phyloP scores from a whole-genome alignment of 768 basidiomycete genomes.

The Amanita muscaria region DNA sequence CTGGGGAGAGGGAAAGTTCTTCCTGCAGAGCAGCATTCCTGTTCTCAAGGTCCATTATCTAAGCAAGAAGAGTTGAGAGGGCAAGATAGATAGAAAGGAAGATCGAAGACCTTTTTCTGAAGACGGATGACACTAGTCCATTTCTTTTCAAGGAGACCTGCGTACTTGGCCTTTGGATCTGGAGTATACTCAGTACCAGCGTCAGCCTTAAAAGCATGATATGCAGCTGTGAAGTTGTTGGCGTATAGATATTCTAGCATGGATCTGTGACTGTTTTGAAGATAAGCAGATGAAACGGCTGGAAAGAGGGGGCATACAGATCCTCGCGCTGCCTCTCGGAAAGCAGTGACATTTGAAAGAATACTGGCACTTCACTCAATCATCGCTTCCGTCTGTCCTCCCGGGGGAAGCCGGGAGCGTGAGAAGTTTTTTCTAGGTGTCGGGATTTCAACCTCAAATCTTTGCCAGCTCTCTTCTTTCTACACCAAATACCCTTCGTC shows the following conservation, averaged over 20 bases:
- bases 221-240: conserved; percentile 56
- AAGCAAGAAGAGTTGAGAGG: conserved; percentile 4
- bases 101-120: conserved; percentile 74
- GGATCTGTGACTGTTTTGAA: conserved; percentile 58
- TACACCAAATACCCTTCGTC: conserved; percentile 19
- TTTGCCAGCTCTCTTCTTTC: conserved; percentile 21
- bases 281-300: conserved; percentile 1
- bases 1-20: conserved; percentile 40
- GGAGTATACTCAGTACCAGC: conserved; percentile 57
- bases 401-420: conserved; percentile 41
- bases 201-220: conserved; percentile 48
- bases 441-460: conserved; percentile 24
- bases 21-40: conserved; percentile 76
- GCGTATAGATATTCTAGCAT: conserved; percentile 72
- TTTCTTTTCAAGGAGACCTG: conserved; percentile 91
- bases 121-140: conserved; percentile 95
- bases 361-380: conserved; percentile 3
- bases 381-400: conserved; percentile 5
- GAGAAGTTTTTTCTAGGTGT: conserved; percentile 41
- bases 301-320: conserved; percentile 14
- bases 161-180: conserved; percentile 81
- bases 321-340: conserved; percentile 21
- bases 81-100: neutral
- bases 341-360: conserved; percentile 14
- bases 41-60: conserved; percentile 96